Evolutionary conservation across 176 grass and related monocot genomes (phyloP).

Genomic region (Rhynchospora breviuscula): DNA sequence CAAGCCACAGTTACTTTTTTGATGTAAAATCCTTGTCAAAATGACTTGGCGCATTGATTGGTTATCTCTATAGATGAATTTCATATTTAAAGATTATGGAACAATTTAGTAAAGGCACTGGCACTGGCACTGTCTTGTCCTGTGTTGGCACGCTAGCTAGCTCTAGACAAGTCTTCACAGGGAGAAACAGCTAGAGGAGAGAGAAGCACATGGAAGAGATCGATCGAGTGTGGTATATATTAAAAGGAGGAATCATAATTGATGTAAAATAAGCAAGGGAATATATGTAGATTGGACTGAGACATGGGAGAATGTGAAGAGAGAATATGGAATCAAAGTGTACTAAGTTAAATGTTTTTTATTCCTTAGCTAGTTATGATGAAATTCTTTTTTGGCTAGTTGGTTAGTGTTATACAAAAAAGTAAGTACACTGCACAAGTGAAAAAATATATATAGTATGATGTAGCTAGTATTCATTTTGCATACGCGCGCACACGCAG

Average conservation of each 20-base stretch:
- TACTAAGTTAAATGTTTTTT: not conserved
- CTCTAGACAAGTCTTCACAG: constrained; percentile 22
- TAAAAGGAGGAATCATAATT: not conserved
- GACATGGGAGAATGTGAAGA: constrained; percentile 27
- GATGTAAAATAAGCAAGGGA: constrained; percentile 7
- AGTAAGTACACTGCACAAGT: too few species aligned
- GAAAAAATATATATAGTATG: too few species aligned
- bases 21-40: constrained; percentile 21
- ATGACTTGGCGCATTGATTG: constrained; percentile 21
- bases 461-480: too few species aligned
- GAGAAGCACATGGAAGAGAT: constrained; percentile 21
- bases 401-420: not conserved
- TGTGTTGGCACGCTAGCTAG: constrained; percentile 18
- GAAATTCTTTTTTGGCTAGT: not conserved
- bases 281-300: constrained; percentile 24
- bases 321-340: constrained; percentile 31
- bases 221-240: constrained; percentile 7
- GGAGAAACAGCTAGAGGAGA: constrained; percentile 13
- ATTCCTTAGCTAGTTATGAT: not conserved
- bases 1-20: constrained; percentile 5
- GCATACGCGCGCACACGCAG: too few species aligned
- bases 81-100: not conserved
- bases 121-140: constrained; percentile 26
- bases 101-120: constrained; percentile 6
- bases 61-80: constrained; percentile 13